Evolutionary conservation across 1,284 basidiomycete species (phyloP), one percentile per base, ranked within the genome.

Genomic region (Apiotrichum gracile): DNA sequence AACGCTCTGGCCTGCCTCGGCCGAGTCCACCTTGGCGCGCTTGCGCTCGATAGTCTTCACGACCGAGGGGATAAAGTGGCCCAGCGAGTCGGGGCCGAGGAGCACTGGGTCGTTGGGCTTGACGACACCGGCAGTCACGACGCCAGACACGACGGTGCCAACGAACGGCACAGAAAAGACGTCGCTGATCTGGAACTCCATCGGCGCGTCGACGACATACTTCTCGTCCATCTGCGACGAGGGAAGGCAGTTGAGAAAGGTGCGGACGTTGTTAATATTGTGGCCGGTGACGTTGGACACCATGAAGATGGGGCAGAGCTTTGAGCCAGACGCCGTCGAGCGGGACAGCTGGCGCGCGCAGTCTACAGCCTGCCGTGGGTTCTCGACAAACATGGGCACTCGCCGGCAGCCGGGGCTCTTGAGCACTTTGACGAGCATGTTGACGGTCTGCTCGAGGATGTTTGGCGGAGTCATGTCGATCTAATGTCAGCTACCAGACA

Each of bases 391-490:
- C 2, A 77, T 70, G 7, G 77, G 77, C 47, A 74, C 79, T 56
- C 57, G 86, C 84, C 88, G 79, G 77, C 94, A 97, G 8, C 94
- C 94, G 9, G 92, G 94, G 63, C 88, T 92, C 71, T 84, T 88
- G 54, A 98, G 77, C 33, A 97, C 91, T 78, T 97, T 97, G 27
- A 84, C 82, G 2, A 97, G 85, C 77, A 97, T 93, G 68, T 88
- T 90, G 53, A 91, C 80, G 0, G 94, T 97, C 69, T 94, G 87
- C 37, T 85, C 84, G 43, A 93, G 81, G 33, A 96, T 86, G 61
- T 96, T 90, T 16, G 86, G 81, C 1, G 94, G 94, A 0, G 93
- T 97, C 94, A 97, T 97, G 73, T 98, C 96, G 67, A 94, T 89
- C 88, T 88, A 58, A 16, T 33, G 52, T 60, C 12, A 60, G 58